Conservation (phyloP, 2,329 filamentous ascomycete genomes). For the Sporothrix euskadiensis region DNA sequence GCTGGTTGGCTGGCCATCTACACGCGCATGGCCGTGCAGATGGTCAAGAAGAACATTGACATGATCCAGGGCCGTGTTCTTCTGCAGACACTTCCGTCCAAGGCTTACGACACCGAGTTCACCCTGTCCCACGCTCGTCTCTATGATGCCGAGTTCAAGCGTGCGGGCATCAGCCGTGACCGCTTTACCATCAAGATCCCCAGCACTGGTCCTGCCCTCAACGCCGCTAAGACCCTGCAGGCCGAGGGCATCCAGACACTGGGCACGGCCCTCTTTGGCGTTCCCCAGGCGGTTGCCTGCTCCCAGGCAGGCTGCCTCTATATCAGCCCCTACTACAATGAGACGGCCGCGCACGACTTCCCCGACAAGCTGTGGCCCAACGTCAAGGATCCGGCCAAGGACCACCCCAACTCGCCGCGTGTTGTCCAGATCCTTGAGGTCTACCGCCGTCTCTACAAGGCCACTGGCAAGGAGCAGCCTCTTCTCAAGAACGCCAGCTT, state of each 20-base stretch:
- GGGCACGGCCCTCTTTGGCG: constrained; percentile 48
- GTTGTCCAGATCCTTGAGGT: constrained; percentile 52
- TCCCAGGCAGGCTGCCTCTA: constrained; percentile 51
- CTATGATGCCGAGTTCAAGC: constrained; percentile 50
- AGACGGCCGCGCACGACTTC: constrained; percentile 48
- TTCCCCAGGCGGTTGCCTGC: constrained; percentile 51
- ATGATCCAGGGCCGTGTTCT: constrained; percentile 50
- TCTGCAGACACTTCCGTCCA: constrained; percentile 50
- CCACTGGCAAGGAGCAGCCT: constrained; percentile 51
- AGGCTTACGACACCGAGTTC: constrained; percentile 48
- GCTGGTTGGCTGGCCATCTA: constrained; percentile 48
- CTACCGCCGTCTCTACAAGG: constrained; percentile 48
- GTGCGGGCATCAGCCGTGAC: constrained; percentile 47
- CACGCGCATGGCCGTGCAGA: constrained; percentile 48
- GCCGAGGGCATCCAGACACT: constrained; percentile 50
- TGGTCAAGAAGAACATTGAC: constrained; percentile 50
- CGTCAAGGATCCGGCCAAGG: constrained; percentile 48
- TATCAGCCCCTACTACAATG: constrained; percentile 54
- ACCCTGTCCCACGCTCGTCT: constrained; percentile 50
- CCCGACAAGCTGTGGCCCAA: constrained; percentile 48
- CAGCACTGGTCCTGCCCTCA: constrained; percentile 50
- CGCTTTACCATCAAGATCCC: constrained; percentile 55
- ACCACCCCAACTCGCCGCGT: constrained; percentile 51
- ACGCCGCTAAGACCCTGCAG: constrained; percentile 46
- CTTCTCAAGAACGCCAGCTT: constrained; percentile 51